Conservation (phyloP, 176 grass and related monocot species). For the Lolium multiflorum region DNA sequence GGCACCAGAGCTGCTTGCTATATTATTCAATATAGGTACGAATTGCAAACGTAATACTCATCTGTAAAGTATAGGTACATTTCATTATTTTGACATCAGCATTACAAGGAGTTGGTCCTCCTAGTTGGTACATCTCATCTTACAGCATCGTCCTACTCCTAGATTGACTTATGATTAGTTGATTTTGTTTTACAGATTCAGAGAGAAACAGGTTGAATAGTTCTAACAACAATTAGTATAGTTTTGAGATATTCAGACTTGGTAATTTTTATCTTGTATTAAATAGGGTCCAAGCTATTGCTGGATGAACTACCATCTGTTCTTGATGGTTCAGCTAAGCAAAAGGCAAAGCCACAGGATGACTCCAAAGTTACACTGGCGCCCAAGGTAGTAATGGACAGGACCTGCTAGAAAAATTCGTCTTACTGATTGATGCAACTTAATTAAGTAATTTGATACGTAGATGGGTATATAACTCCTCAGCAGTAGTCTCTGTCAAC, state of each 20-base stretch:
- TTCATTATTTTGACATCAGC: slow-evolving; percentile 1
- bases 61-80: slow-evolving; percentile 20
- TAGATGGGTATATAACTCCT: neutral
- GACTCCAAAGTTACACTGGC: slow-evolving; percentile 84
- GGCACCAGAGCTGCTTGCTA: slow-evolving; percentile 80
- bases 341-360: slow-evolving; percentile 80
- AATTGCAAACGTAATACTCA: neutral
- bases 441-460: neutral
- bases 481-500: neutral
- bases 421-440: slow-evolving; percentile 23
- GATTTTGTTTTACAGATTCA: neutral
- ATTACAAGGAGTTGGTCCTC: slow-evolving; percentile 5
- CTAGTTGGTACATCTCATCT: slow-evolving; percentile 17
- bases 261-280: slow-evolving; percentile 42
- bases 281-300: slow-evolving; percentile 72
- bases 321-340: slow-evolving; percentile 84
- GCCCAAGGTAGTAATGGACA: slow-evolving; percentile 62
- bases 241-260: slow-evolving; percentile 17
- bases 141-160: neutral
- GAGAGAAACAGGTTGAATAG: neutral
- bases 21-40: slow-evolving; percentile 91
- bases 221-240: slow-evolving; percentile 23
- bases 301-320: slow-evolving; percentile 77
- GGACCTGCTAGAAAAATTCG: neutral
- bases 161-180: neutral